Evolutionary conservation across 2,329 filamentous ascomycete species (phyloP).

Genomic region (Colletotrichum echinochloae): DNA sequence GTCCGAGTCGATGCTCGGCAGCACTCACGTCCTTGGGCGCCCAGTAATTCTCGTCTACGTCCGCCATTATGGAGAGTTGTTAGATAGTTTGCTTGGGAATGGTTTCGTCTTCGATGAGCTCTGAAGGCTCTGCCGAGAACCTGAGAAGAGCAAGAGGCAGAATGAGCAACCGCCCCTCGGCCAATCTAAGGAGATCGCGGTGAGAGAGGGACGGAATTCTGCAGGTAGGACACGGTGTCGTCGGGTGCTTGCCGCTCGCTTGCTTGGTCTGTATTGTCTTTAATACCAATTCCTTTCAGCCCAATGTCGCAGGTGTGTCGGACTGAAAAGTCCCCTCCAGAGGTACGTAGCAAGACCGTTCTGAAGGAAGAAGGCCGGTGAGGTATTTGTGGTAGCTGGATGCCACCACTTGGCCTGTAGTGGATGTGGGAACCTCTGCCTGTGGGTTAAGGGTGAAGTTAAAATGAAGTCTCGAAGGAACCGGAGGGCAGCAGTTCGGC

Average conservation of each 20-base stretch:
- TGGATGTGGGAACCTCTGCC: slow-evolving; percentile 4
- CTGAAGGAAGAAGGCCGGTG: neutral
- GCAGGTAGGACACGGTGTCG: slow-evolving; percentile 21
- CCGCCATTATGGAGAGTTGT: slow-evolving; percentile 52
- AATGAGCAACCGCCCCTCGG: slow-evolving; percentile 1
- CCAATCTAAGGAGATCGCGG: slow-evolving; percentile 2
- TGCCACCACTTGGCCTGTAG: neutral
- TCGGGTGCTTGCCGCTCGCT: slow-evolving; percentile 32
- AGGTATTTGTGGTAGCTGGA: neutral
- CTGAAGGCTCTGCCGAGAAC: neutral
- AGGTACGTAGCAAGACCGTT: neutral
- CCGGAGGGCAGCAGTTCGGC: slow-evolving; percentile 13
- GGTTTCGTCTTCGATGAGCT: neutral
- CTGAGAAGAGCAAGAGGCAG: neutral
- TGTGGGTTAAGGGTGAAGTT: slow-evolving; percentile 22
- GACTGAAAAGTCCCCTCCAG: neutral
- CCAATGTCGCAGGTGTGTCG: neutral
- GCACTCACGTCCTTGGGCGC: slow-evolving; percentile 58
- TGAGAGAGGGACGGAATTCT: slow-evolving; percentile 26
- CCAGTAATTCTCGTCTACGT: slow-evolving; percentile 57
- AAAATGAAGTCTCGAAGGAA: slow-evolving; percentile 1
- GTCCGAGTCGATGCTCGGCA: neutral
- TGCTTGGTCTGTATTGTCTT: slow-evolving; percentile 17
- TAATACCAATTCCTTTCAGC: neutral
- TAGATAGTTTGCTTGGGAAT: neutral